Evolutionary conservation across 768 basidiomycete genomes (phyloP), one percentile per base, ranked within the genome.

Genomic region (Lentinula boryana): DNA sequence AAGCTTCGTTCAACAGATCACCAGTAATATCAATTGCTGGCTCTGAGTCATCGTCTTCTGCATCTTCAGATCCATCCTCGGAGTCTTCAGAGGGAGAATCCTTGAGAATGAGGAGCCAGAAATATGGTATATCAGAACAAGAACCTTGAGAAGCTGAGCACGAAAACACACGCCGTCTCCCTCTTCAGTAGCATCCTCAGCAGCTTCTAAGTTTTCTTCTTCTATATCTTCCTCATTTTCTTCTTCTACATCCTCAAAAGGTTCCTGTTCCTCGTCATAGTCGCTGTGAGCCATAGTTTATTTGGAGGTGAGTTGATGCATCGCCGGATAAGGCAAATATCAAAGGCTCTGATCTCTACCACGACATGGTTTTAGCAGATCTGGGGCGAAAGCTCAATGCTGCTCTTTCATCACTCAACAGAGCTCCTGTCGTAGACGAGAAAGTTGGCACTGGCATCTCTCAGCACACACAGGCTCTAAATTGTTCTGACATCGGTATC

Each of bases 381-480:
- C 80, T 99, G 60, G 97, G 96, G 63, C 84, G 91, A 64, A 90
- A 87, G 69, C 89, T 99, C 73, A 97, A 97, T 75, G 87, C 90
- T 61, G 96, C 97, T 54, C 83, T 99, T 56, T 89, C 90, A 15
- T 91, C 95, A 38, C 85, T 98, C 62, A 91, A 88, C 67, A 84
- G 89, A 65, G 89, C 89, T 4, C 82, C 94, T 0, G 80, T 96
- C 56, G 84, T 98, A 48, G 95, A 98, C 69, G 96, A 98, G 71
- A 91, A 93, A 80, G 95, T 90, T 65, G 33, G 76, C 73, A 60
- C 33, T 51, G 6, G 50, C 27, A 6, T 13, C 41, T 15, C 31
- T 36, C 23, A 44, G 21, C 33, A n/a, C 5, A 49, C 33, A 6
- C 35, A n/a, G 38, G 1, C 7, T 60, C 12, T 21, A 33, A 18